Conservation (phyloP, 345 rosid species). For the Euphorbia pulcherrima region DNA sequence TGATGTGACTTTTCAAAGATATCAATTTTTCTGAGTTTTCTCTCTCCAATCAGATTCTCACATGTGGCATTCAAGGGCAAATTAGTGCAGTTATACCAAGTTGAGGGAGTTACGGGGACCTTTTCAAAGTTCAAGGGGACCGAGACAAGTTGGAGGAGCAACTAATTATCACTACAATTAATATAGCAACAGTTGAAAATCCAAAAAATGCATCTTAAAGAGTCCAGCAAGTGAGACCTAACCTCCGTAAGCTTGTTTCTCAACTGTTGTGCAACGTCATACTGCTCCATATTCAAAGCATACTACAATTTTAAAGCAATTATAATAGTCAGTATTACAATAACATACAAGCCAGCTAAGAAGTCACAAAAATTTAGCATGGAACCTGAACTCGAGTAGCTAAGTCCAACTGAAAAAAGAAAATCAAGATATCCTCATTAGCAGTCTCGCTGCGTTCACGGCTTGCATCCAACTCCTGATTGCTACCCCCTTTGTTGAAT, state of each 20-base stretch:
- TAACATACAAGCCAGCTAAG: constrained; percentile 1
- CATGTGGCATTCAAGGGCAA: no score
- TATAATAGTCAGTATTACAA: constrained; percentile 14
- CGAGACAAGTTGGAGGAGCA: no score
- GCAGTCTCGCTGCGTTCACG: constrained; percentile 80
- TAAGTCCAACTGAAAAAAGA: constrained; percentile 84
- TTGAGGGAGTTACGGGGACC: no score
- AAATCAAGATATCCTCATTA: constrained; percentile 82
- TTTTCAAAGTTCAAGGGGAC: no score
- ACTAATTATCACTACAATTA: neutral
- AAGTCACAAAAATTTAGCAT: neutral
- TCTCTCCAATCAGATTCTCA: no score
- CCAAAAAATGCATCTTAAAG: neutral
- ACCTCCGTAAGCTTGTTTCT: constrained; percentile 91
- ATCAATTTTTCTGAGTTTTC: no score
- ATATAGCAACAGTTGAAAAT: neutral
- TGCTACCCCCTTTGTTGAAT: constrained; percentile 54
- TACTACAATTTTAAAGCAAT: constrained; percentile 45
- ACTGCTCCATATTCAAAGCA: constrained; percentile 83
- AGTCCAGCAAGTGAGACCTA: constrained; percentile 12
- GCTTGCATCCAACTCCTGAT: constrained; percentile 51
- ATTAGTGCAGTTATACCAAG: no score
- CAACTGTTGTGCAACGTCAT: constrained; percentile 74
- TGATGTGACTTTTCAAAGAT: no score
- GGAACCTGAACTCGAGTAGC: constrained; percentile 87